Conservation (phyloP, 257 asterid genomes). For the Apocynum venetum region DNA sequence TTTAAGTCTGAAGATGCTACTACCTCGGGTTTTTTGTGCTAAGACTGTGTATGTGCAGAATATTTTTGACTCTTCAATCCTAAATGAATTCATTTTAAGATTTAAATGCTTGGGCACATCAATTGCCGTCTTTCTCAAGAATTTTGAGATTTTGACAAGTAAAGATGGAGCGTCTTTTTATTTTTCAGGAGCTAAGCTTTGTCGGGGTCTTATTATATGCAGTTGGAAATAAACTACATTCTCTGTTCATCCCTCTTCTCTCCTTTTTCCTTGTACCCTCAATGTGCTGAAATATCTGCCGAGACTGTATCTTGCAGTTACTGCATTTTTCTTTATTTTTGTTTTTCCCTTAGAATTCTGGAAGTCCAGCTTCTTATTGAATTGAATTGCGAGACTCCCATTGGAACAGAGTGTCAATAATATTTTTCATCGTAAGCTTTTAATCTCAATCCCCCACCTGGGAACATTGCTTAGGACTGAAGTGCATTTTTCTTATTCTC, state of each 20-base stretch:
- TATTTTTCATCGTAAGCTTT: background rate
- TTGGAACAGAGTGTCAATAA: background rate
- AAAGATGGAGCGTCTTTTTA: background rate
- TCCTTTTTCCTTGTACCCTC: background rate
- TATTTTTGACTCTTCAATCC: slow-evolving; percentile 11
- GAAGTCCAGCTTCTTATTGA: background rate
- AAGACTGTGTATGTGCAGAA: background rate
- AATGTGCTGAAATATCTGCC: background rate
- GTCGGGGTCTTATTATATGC: background rate
- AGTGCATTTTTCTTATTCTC: background rate
- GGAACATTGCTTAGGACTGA: background rate
- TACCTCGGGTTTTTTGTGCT: background rate
- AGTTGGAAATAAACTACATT: background rate
- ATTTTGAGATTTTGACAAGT: slow-evolving; percentile 3
- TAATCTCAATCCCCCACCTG: background rate
- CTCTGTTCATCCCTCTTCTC: background rate
- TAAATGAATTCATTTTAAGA: background rate
- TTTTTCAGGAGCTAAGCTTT: background rate
- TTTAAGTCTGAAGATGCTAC: background rate
- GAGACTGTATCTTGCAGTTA: background rate
- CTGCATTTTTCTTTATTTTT: background rate
- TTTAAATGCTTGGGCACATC: background rate
- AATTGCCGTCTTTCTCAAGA: background rate
- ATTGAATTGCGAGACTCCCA: background rate
- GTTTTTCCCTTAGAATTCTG: background rate